These are phyloP conservation scores for Fragaria nilgerrensis DNA, from an alignment of 306 rosid genomes.

Conservation along the genomic window DNA sequence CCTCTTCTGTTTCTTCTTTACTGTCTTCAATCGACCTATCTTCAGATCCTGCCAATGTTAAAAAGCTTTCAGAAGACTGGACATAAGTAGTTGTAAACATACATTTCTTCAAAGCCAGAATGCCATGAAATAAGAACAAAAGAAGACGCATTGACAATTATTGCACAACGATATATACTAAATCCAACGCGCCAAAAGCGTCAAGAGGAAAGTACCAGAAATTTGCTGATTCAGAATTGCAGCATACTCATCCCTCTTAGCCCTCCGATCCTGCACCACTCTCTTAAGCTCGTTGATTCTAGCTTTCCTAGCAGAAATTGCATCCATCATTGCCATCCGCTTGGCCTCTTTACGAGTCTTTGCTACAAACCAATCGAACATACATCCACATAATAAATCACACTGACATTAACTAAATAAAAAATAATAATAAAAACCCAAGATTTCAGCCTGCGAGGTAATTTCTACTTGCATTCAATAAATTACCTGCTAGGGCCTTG, in stretches of 20 bases:
- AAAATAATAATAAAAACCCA: background rate
- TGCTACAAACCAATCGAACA: slow-evolving; percentile 34
- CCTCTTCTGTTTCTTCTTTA: slow-evolving; percentile 53
- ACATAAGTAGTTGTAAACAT: background rate
- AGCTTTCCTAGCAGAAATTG: slow-evolving; percentile 53
- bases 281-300: slow-evolving; percentile 50
- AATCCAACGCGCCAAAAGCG: background rate
- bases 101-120: background rate
- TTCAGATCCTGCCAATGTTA: slow-evolving; percentile 55
- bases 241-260: slow-evolving; percentile 50
- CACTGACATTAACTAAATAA: background rate
- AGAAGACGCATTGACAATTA: background rate
- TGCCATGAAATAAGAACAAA: too few relatives aligned
- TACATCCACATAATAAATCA: background rate
- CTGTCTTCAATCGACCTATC: slow-evolving; percentile 35
- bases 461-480: background rate
- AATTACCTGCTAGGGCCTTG: slow-evolving; percentile 69
- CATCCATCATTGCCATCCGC: slow-evolving; percentile 62
- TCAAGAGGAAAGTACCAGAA: slow-evolving; percentile 38
- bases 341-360: slow-evolving; percentile 80
- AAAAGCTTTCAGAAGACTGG: background rate
- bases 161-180: background rate
- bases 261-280: slow-evolving; percentile 41
- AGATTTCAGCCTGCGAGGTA: background rate
- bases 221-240: slow-evolving; percentile 49